Evolutionary conservation across 2,329 filamentous ascomycete genomes (phyloP).

Genomic region (Cephalotrichum gorgonifer): DNA sequence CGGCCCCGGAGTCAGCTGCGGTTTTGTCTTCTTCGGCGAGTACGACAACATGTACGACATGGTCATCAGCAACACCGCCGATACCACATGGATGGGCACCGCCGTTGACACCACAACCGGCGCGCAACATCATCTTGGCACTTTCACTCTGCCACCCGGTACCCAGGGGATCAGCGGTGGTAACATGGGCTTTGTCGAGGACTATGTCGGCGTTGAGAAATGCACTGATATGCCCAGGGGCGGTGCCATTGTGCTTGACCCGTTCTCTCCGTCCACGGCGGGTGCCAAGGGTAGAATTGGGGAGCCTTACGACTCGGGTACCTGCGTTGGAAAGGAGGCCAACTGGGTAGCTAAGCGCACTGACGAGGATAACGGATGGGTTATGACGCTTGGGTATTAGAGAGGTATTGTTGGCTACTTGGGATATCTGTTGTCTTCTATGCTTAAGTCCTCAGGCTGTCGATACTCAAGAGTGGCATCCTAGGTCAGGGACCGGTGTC

Average conservation of each 20-base stretch:
- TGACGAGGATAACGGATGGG: too few relatives aligned
- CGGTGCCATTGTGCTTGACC: constrained; percentile 8
- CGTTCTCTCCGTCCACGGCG: constrained; percentile 9
- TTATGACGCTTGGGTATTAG: too few relatives aligned
- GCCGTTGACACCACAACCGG: constrained; percentile 10
- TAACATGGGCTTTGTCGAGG: background rate
- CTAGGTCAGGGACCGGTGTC: too few relatives aligned
- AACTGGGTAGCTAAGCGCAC: too few relatives aligned
- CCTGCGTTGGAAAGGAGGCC: constrained; percentile 8
- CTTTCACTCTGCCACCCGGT: constrained; percentile 6
- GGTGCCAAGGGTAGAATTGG: constrained; percentile 8
- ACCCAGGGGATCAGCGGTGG: background rate
- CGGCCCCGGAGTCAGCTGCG: constrained; percentile 14
- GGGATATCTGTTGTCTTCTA: too few relatives aligned
- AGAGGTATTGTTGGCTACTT: too few relatives aligned
- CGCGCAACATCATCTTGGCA: constrained; percentile 8
- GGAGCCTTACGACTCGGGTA: constrained; percentile 11
- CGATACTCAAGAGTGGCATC: too few relatives aligned
- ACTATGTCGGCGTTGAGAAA: constrained; percentile 2
- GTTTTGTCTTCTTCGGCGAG: constrained; percentile 6
- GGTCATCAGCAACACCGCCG: constrained; percentile 9
- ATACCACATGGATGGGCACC: constrained; percentile 13
- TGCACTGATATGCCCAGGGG: constrained; percentile 11
- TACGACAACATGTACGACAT: constrained; percentile 12
- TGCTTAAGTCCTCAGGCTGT: too few relatives aligned